Evolutionary conservation across 2,329 filamentous ascomycete genomes (phyloP), one percentile per base, ranked within the genome.

Genomic region (Ophiostoma tasmaniense): DNA sequence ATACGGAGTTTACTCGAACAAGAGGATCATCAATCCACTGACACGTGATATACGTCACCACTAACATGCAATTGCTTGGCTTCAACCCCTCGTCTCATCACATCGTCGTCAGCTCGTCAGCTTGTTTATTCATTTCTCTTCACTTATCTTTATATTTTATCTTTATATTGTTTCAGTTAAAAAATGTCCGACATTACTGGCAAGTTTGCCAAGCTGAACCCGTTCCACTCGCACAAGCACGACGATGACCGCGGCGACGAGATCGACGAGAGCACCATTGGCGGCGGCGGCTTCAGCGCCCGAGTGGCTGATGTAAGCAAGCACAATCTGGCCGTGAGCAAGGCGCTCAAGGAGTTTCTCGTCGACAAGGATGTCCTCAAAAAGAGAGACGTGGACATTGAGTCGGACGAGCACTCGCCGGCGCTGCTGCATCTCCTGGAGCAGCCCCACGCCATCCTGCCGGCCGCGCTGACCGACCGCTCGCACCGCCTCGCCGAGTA

Each of bases 261-360:
- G 55, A 61, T 61, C 17, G 55, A 61, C 55, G 55, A 61, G 55
- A 13, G 3, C 55, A 61, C 55, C n/a, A 28, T 61, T 20, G 55
- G 55, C 55, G 55, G 55, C 55, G 55, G 55, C 55, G 55, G 55
- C 55, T 61, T 30, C 22, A 61, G 55, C 55, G 55, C 55, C 55
- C 22, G 55, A 1, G 55, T 20, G 20, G 55, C 55, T 61, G 55
- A 61, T 7, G 25, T 61, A 61, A 61, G 25, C 55, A 61, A 61
- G 25, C 25, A 61, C 55, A 61, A 61, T 14, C 55, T 61, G 25
- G 55, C 55, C 22, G 55, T 61, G 11, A 61, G 55, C 25, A 17
- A 17, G 25, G 55, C 25, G 25, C 55, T 61, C 55, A 61, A 61
- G 55, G 4, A 5, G 55, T 61, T 61, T 17, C 25, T 61, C 25